Conservation (phyloP, 305 asterid genomes). For the Solanum aculeatissimum region DNA sequence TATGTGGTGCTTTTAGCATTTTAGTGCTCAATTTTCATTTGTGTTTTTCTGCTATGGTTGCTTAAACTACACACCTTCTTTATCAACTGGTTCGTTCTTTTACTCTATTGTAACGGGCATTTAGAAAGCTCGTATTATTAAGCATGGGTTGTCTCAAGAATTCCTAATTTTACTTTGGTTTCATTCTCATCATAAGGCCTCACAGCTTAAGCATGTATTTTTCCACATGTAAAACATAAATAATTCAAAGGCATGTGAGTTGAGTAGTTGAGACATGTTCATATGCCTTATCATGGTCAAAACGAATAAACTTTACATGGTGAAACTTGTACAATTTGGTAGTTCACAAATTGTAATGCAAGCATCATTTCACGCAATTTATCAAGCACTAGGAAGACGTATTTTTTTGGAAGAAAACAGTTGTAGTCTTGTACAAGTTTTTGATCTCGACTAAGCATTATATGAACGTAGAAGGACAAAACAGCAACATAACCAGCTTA, state of each 20-base stretch:
- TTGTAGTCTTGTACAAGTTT: neutral
- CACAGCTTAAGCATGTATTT: neutral
- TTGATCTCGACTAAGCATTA: neutral
- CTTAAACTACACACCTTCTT: neutral
- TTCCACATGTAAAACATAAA: neutral
- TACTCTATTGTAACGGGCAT: neutral
- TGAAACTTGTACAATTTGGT: neutral
- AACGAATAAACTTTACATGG: neutral
- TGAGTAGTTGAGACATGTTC: neutral
- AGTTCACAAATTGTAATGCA: neutral
- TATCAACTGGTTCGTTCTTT: neutral
- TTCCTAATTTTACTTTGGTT: neutral
- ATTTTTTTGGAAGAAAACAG: neutral
- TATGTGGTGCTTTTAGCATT: neutral
- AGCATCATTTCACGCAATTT: neutral
- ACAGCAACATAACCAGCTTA: too few relatives aligned
- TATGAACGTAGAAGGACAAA: neutral
- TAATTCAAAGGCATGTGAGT: neutral
- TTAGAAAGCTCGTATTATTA: neutral
- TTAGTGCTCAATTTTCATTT: neutral
- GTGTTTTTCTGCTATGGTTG: neutral
- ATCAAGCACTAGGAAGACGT: neutral
- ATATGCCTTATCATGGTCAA: neutral
- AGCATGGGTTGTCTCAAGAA: neutral
- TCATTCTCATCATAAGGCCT: neutral